Conservation (phyloP, 2,329 filamentous ascomycete species). For the Fusarium beomiforme region DNA sequence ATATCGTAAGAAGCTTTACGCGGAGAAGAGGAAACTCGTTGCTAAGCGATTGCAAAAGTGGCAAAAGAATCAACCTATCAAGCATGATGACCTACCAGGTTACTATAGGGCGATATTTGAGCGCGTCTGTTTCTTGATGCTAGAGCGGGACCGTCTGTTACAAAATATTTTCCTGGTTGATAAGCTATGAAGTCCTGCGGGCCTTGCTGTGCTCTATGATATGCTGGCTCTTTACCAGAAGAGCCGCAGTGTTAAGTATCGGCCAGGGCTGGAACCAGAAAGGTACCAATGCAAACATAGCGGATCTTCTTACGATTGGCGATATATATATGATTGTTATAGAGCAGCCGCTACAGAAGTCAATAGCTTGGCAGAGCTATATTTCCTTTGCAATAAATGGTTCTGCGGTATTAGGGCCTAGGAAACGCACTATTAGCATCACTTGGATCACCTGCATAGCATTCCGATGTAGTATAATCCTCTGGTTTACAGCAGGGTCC, state of each 20-base stretch:
- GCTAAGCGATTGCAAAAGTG: neutral
- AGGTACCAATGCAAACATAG: neutral
- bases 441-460: neutral
- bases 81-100: neutral
- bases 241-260: neutral
- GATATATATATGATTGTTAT: neutral
- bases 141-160: neutral
- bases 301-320: neutral
- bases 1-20: neutral
- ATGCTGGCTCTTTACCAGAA: neutral
- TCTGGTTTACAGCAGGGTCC: neutral
- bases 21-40: neutral
- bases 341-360: neutral
- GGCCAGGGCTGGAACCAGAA: neutral
- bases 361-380: neutral
- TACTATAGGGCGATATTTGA: neutral
- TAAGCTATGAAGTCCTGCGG: neutral
- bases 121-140: neutral
- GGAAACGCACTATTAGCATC: neutral
- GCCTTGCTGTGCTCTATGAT: neutral
- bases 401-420: neutral
- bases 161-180: neutral
- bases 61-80: neutral
- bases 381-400: neutral
- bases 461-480: neutral